Conservation (phyloP, 2,329 filamentous ascomycete genomes). For the Metarhizium guizhouense region DNA sequence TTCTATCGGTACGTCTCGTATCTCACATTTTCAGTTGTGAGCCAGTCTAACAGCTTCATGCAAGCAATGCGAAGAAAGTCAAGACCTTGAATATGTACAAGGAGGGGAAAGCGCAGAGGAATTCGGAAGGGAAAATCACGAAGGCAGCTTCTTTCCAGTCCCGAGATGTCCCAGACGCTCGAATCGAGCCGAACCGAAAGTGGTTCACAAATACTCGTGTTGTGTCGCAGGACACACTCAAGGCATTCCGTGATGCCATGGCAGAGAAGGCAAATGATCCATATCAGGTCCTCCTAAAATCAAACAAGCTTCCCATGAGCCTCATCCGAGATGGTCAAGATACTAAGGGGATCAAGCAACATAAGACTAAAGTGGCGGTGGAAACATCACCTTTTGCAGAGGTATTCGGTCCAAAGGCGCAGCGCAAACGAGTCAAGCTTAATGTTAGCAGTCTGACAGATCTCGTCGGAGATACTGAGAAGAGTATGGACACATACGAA, state of each 20-base stretch:
- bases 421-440: conserved; percentile 87
- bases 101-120: conserved; percentile 73
- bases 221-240: conserved; percentile 82
- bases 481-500: conserved; percentile 72
- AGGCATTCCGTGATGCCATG: conserved; percentile 83
- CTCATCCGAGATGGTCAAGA: conserved; percentile 74
- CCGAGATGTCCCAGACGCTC: conserved; percentile 68
- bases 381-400: conserved; percentile 79
- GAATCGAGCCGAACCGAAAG: conserved; percentile 91
- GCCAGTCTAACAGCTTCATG: conserved; percentile 6
- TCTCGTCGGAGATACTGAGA: conserved; percentile 68
- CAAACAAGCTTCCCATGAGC: conserved; percentile 94
- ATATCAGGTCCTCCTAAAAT: conserved; percentile 89
- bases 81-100: conserved; percentile 87
- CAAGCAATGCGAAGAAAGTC: conserved; percentile 68
- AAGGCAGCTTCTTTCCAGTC: conserved; percentile 80
- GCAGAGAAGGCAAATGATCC: conserved; percentile 84
- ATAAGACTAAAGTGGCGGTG: conserved; percentile 88
- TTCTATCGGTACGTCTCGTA: conserved; percentile 66
- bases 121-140: conserved; percentile 74
- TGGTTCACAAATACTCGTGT: conserved; percentile 94
- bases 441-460: conserved; percentile 74
- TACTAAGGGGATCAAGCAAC: conserved; percentile 79
- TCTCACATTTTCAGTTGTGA: not conserved
- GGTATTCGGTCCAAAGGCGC: conserved; percentile 88